phyloP scores from a whole-genome alignment of 805 yeast genomes.

The Clavispora carvajalis region DNA sequence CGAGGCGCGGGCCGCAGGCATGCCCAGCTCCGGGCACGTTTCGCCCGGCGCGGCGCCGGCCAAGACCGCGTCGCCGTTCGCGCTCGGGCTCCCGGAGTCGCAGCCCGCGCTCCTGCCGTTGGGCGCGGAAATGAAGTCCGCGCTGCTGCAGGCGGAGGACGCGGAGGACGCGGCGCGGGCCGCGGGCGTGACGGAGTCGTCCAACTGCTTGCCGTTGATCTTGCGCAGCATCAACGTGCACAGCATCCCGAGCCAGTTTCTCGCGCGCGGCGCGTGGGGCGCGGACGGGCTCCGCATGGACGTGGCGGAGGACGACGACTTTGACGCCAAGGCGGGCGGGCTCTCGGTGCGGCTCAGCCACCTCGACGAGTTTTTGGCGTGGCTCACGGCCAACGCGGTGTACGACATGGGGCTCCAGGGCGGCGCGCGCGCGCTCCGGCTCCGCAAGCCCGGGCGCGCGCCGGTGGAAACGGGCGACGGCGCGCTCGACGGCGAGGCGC shows the following conservation, averaged over 20 bases:
- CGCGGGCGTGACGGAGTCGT: conserved; percentile 24
- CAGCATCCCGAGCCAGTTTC: conserved; percentile 54
- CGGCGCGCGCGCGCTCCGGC: conserved; percentile 9
- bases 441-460: conserved; percentile 10
- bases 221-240: conserved; percentile 58
- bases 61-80: conserved; percentile 5
- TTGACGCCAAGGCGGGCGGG: conserved; percentile 26
- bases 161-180: background rate
- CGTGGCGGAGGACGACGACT: conserved; percentile 32
- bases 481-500: conserved; percentile 13
- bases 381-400: conserved; percentile 38
- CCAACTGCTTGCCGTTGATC: conserved; percentile 66
- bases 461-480: conserved; percentile 6
- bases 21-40: background rate
- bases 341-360: conserved; percentile 23
- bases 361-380: conserved; percentile 31
- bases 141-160: background rate
- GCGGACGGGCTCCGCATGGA: conserved; percentile 24
- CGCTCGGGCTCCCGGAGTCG: background rate
- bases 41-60: background rate
- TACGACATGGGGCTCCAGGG: conserved; percentile 30
- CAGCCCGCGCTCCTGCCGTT: conserved; percentile 3
- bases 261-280: conserved; percentile 26
- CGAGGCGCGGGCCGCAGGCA: too few relatives aligned
- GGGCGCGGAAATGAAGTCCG: background rate